Percentiles rank a stretch among this genome's conserved stretches.
Evolutionary conservation across 1,139 yeast genomes (phyloP).

Genomic region (Geotrichum australiense): DNA sequence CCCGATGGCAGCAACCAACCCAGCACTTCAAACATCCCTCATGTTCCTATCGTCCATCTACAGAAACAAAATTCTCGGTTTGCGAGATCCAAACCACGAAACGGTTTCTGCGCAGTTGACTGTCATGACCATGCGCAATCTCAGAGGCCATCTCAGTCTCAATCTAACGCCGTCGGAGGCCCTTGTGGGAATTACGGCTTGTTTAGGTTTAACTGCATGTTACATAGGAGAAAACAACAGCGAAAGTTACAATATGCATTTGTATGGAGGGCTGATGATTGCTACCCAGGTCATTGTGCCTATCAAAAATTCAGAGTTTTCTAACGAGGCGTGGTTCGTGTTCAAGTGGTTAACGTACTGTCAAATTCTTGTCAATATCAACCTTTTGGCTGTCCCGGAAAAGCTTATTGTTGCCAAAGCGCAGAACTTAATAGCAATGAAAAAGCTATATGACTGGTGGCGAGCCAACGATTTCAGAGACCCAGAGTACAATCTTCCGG

Average conservation of each 20-base stretch:
- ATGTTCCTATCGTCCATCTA: slow-evolving; percentile 17
- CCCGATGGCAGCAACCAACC: slow-evolving; percentile 18
- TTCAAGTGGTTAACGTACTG: slow-evolving; percentile 20
- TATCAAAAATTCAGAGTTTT: slow-evolving; percentile 9
- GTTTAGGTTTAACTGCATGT: slow-evolving; percentile 16
- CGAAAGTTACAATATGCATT: slow-evolving; percentile 16
- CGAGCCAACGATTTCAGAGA: slow-evolving; percentile 11
- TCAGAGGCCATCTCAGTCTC: slow-evolving; percentile 12
- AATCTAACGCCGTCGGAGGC: slow-evolving; percentile 10
- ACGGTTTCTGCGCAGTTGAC: slow-evolving; percentile 12
- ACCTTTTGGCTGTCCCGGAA: slow-evolving; percentile 11
- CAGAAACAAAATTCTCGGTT: slow-evolving; percentile 15
- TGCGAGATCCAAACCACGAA: slow-evolving; percentile 14
- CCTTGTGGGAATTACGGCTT: slow-evolving; percentile 16
- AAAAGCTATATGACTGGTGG: slow-evolving; percentile 18
- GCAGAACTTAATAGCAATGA: slow-evolving; percentile 13
- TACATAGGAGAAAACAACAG: slow-evolving; percentile 17
- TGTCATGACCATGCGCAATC: slow-evolving; percentile 11
- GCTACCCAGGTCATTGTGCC: slow-evolving; percentile 18
- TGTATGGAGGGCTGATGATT: slow-evolving; percentile 18
- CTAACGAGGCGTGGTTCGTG: slow-evolving; percentile 17
- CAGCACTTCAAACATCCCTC: slow-evolving; percentile 18
- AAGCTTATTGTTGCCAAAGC: slow-evolving; percentile 13
- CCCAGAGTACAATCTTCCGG: slow-evolving; percentile 17
- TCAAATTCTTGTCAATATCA: slow-evolving; percentile 14